Conservation (phyloP, 2,329 filamentous ascomycete species). For the Teratosphaeria destructans region DNA sequence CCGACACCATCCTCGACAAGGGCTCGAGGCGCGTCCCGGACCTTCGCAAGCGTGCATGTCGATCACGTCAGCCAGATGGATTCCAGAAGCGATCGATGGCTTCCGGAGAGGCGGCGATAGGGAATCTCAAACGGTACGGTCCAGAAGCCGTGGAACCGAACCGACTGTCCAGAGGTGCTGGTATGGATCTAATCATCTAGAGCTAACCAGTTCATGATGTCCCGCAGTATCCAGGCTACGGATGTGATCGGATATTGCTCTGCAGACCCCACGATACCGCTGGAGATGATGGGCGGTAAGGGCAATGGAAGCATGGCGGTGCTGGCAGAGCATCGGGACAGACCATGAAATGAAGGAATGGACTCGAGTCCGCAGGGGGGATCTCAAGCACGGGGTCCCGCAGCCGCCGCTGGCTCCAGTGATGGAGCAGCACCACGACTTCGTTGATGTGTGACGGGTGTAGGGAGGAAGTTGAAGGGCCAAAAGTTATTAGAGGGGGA, state of each 20-base stretch:
- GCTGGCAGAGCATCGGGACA: slow-evolving; percentile 5
- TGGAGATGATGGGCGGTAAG: slow-evolving; percentile 36
- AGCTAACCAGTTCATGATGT: no score
- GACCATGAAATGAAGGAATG: slow-evolving; percentile 25
- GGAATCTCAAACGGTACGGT: slow-evolving; percentile 18
- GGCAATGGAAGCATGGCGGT: no score
- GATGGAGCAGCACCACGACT: slow-evolving; percentile 22
- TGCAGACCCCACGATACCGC: slow-evolving; percentile 25
- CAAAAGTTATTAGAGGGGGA: no score
- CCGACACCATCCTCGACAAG: neutral
- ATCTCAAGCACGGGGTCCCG: slow-evolving; percentile 25
- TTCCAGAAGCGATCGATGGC: slow-evolving; percentile 28
- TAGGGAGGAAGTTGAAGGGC: no score
- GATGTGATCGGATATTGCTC: no score
- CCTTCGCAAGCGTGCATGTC: slow-evolving; percentile 23
- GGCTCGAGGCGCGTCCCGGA: slow-evolving; percentile 17
- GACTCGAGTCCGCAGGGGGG: slow-evolving; percentile 23
- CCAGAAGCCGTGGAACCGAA: no score
- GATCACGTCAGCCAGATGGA: slow-evolving; percentile 29
- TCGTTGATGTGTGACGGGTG: slow-evolving; percentile 2
- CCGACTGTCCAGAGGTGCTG: no score
- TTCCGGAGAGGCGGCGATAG: slow-evolving; percentile 27
- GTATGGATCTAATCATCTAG: no score
- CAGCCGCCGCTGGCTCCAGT: slow-evolving; percentile 26
- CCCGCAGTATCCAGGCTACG: no score